These are phyloP conservation scores for Trichoderma harzianum DNA, from an alignment of 2,329 filamentous ascomycete species.

Conservation along the genomic window DNA sequence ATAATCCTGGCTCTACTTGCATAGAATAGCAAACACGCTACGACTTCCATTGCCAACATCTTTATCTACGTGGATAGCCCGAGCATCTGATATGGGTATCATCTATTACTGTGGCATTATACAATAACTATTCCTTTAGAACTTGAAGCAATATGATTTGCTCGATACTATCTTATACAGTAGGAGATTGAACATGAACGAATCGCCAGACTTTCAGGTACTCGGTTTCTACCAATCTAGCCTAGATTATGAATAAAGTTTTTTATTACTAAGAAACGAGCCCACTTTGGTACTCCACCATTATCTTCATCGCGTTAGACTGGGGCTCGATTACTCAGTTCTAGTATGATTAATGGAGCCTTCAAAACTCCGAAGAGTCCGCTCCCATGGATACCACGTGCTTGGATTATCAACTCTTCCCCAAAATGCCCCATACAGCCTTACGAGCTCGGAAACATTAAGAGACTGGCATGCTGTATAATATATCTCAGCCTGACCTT, in stretches of 20 bases:
- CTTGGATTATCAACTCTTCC: neutral
- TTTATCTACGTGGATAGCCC: neutral
- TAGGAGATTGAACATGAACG: too few species aligned
- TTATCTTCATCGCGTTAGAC: neutral
- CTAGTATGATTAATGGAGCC: neutral
- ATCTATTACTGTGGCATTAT: too few species aligned
- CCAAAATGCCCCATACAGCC: neutral
- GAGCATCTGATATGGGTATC: too few species aligned
- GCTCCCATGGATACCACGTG: neutral
- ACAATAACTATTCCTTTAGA: too few species aligned
- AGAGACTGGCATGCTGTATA: neutral
- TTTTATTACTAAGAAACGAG: neutral
- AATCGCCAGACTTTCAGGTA: too few species aligned
- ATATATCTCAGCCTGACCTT: neutral
- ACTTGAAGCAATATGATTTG: too few species aligned
- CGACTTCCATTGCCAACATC: neutral
- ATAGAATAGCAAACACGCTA: neutral
- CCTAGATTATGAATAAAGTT: neutral
- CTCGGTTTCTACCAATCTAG: too few species aligned
- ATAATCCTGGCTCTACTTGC: neutral
- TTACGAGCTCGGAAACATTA: neutral
- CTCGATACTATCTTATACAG: too few species aligned
- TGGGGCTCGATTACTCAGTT: neutral
- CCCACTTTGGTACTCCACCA: neutral
- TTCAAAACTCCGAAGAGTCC: neutral